phyloP scores from a whole-genome alignment of 2,329 filamentous ascomycete species.

The Talaromyces marneffei region DNA sequence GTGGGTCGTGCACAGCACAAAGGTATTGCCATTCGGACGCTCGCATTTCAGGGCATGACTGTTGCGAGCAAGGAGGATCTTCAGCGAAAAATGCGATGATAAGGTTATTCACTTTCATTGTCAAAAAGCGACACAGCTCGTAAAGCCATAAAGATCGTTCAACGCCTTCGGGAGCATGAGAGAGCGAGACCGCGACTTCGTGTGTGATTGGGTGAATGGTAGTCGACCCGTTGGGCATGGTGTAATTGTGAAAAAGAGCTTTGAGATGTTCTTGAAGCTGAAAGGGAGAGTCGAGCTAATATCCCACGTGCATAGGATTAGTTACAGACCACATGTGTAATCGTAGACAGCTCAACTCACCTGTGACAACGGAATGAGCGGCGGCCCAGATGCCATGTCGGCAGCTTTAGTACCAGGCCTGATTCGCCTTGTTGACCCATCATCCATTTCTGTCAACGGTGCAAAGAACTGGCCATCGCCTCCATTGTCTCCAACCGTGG shows the following conservation, averaged over 20 bases:
- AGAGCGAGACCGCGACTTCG: slow-evolving; percentile 67
- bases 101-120: slow-evolving; percentile 86
- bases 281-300: slow-evolving; percentile 89
- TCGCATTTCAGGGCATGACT: slow-evolving; percentile 95
- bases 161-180: slow-evolving; percentile 71
- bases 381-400: slow-evolving; percentile 89
- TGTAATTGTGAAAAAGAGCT: slow-evolving; percentile 79
- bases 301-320: neutral
- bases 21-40: slow-evolving; percentile 99
- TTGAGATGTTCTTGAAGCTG: slow-evolving; percentile 96
- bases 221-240: slow-evolving; percentile 53
- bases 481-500: slow-evolving; percentile 57
- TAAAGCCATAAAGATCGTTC: slow-evolving; percentile 93
- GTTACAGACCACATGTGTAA: neutral
- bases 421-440: slow-evolving; percentile 75
- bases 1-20: slow-evolving; percentile 93
- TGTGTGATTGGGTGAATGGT: slow-evolving; percentile 68
- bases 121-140: slow-evolving; percentile 93
- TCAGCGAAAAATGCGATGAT: slow-evolving; percentile 92
- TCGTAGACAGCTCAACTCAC: slow-evolving; percentile 45
- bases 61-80: slow-evolving; percentile 76
- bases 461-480: slow-evolving; percentile 44
- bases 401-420: slow-evolving; percentile 85
- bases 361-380: slow-evolving; percentile 77
- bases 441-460: slow-evolving; percentile 55